Percentiles rank a stretch among this genome's conserved stretches.
Evolutionary conservation across 2,329 filamentous ascomycete genomes (phyloP).

Genomic region (Daldinia eschscholtzii): DNA sequence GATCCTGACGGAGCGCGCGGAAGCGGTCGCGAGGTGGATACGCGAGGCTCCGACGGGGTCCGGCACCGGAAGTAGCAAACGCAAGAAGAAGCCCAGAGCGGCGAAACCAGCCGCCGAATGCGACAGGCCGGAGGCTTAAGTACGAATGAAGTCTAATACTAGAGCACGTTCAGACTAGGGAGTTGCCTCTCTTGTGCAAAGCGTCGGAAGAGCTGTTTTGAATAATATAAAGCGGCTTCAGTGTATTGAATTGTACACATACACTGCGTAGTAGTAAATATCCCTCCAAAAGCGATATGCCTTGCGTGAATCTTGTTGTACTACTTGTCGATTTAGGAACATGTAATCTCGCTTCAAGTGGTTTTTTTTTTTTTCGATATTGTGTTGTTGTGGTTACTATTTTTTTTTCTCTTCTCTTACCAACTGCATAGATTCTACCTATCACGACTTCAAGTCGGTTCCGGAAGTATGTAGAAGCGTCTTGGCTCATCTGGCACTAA

Average conservation of each 20-base stretch:
- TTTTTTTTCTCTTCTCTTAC: not conserved
- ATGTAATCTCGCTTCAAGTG: not conserved
- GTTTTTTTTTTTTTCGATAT: not conserved
- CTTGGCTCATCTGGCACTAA: conserved; percentile 4
- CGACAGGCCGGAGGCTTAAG: conserved; percentile 29
- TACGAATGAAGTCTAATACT: conserved; percentile 21
- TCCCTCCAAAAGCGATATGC: not conserved
- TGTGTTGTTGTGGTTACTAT: no score
- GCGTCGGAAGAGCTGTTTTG: conserved; percentile 3
- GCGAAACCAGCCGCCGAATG: conserved; percentile 40
- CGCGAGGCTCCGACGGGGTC: conserved; percentile 63
- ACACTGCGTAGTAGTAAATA: conserved; percentile 16
- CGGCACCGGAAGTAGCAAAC: conserved; percentile 47
- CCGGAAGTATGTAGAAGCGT: conserved; percentile 7
- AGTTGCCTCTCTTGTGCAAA: conserved; percentile 1
- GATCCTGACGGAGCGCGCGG: conserved; percentile 76
- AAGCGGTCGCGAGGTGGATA: conserved; percentile 78
- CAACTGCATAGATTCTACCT: conserved; percentile 3
- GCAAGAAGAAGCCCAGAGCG: conserved; percentile 51
- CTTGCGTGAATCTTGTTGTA: not conserved
- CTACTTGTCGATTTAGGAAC: not conserved
- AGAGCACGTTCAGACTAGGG: not conserved
- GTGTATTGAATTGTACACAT: conserved; percentile 16
- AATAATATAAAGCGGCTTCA: not conserved
- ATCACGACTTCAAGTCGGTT: not conserved